Evolutionary conservation across 192 early-diverging fungal genomes (phyloP).

Genomic region (Gonapodya sp.): DNA sequence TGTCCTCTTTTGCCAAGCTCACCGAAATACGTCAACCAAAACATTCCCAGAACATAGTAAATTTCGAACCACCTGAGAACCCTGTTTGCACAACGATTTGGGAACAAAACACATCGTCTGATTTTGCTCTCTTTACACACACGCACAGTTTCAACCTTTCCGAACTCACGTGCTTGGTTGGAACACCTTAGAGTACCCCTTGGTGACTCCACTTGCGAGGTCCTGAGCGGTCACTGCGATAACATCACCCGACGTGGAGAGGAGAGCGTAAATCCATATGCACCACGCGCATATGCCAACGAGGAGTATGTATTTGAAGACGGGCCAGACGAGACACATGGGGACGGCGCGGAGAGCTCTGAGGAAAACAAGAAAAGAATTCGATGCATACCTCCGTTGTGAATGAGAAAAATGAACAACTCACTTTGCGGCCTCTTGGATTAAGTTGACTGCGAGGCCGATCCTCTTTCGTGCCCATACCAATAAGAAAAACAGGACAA

Average conservation of each 20-base stretch:
- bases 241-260: neutral
- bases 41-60: neutral
- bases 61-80: neutral
- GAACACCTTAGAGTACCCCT: neutral
- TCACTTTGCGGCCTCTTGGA: slow-evolving; percentile 29
- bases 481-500: slow-evolving; percentile 31
- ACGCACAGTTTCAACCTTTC: neutral
- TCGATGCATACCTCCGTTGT: slow-evolving; percentile 23
- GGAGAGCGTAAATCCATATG: neutral
- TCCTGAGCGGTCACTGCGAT: neutral
- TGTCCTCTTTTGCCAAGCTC: neutral
- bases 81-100: neutral
- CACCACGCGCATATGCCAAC: slow-evolving; percentile 11
- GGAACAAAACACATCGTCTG: neutral
- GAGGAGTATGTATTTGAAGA: slow-evolving; percentile 6
- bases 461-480: slow-evolving; percentile 35
- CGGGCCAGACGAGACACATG: slow-evolving; percentile 13
- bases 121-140: neutral
- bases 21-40: neutral
- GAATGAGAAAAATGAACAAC: neutral
- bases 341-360: neutral
- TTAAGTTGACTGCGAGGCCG: slow-evolving; percentile 34
- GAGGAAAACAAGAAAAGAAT: too few species aligned
- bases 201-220: neutral
- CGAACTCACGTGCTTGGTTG: neutral